A percentile compares a stretch with the other conserved stretches of the same genome.
phyloP scores from a whole-genome alignment of 2,329 filamentous ascomycete species.

The Colletotrichum sp. region DNA sequence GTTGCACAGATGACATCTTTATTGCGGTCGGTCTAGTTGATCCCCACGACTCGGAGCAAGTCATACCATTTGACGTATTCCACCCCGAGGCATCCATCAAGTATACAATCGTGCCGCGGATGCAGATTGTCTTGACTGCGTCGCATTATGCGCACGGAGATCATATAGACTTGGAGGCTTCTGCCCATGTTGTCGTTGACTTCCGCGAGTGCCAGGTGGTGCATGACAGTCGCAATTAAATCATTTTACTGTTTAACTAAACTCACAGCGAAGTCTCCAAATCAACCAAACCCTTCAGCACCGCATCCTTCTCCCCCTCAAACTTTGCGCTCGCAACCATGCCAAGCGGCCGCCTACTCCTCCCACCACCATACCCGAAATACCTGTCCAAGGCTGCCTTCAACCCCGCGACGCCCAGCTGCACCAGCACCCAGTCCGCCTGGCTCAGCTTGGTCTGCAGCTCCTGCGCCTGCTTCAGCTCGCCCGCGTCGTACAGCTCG shows the following conservation, averaged over 20 bases:
- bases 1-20: too few species aligned
- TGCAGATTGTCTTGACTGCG: too few species aligned
- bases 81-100: too few species aligned
- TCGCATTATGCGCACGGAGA: too few species aligned
- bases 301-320: constrained; percentile 24
- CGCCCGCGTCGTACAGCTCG: constrained; percentile 35
- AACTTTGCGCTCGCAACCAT: constrained; percentile 24
- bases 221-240: neutral
- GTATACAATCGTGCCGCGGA: too few species aligned
- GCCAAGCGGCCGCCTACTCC: constrained; percentile 29
- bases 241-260: neutral
- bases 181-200: too few species aligned
- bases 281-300: constrained; percentile 23
- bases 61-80: too few species aligned
- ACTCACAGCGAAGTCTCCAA: constrained; percentile 24
- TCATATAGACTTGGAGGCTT: too few species aligned
- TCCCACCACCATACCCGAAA: constrained; percentile 24
- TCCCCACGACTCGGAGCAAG: too few species aligned
- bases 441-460: constrained; percentile 36
- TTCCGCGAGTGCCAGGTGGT: neutral
- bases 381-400: constrained; percentile 29
- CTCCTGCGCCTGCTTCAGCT: constrained; percentile 36
- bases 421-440: constrained; percentile 33
- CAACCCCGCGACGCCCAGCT: constrained; percentile 31
- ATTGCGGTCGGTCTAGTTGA: too few species aligned